Conservation (phyloP, 108 stramenopile species). For the Fragilaria radians region DNA sequence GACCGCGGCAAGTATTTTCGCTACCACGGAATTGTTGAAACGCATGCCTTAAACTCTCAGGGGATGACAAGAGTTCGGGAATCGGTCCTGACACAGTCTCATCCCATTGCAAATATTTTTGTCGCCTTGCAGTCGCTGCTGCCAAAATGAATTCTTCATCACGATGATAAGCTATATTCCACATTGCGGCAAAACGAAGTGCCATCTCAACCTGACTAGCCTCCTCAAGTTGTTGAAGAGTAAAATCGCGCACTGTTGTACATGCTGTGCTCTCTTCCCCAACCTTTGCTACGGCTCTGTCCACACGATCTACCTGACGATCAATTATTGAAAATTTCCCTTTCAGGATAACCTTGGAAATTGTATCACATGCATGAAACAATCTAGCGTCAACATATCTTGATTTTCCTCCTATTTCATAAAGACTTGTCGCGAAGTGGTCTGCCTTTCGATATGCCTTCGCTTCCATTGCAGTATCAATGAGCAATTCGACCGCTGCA, state of each 20-base stretch:
- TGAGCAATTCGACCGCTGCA: conserved; percentile 36
- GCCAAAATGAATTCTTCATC: conserved; percentile 37
- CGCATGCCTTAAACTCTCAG: conserved; percentile 18
- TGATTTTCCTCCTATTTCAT: conserved; percentile 42
- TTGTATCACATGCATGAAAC: conserved; percentile 65
- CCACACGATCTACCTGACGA: conserved; percentile 57
- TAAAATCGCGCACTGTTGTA: conserved; percentile 44
- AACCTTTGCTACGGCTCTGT: conserved; percentile 37
- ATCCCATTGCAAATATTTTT: conserved; percentile 65
- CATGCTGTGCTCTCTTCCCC: conserved; percentile 10
- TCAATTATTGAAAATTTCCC: conserved; percentile 53
- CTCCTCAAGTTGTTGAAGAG: conserved; percentile 37
- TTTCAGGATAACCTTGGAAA: conserved; percentile 50
- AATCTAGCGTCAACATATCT: conserved; percentile 63
- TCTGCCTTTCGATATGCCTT: conserved; percentile 63
- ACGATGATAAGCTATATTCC: conserved; percentile 44
- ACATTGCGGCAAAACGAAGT: conserved; percentile 42
- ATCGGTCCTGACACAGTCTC: conserved; percentile 28
- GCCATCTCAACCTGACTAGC: conserved; percentile 38
- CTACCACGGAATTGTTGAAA: conserved; percentile 20
- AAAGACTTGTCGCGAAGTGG: conserved; percentile 49
- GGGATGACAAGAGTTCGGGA: conserved; percentile 36
- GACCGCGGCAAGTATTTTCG: too few relatives aligned
- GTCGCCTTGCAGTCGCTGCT: conserved; percentile 32
- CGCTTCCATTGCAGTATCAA: conserved; percentile 53